Percentiles rank a stretch among this genome's conserved stretches.
Conservation (phyloP, 1,284 basidiomycete genomes). For the Trichosporon sp. region DNA sequence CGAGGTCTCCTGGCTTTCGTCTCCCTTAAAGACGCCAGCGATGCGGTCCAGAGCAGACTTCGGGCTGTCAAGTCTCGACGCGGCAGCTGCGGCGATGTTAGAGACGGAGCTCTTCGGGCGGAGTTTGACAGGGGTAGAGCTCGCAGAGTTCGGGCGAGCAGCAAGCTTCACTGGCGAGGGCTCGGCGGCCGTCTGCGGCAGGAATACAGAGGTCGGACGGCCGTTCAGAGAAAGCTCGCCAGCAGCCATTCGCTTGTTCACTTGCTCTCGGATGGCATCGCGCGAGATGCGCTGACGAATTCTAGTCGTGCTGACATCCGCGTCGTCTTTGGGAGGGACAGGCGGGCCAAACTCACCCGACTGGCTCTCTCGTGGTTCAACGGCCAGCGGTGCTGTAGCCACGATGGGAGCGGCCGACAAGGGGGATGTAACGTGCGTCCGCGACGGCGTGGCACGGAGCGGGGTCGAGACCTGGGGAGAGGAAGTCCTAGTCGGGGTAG, state of each 20-base stretch:
- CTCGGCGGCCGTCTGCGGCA: not conserved
- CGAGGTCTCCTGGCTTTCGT: not conserved
- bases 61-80: constrained; percentile 21
- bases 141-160: constrained; percentile 4
- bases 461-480: constrained; percentile 14
- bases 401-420: not conserved
- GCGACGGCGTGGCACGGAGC: constrained; percentile 1
- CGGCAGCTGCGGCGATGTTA: not conserved
- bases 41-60: constrained; percentile 39
- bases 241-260: constrained; percentile 38
- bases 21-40: not conserved
- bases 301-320: constrained; percentile 20
- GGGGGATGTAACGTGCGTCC: not conserved
- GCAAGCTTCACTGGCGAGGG: not conserved
- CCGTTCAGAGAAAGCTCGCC: constrained; percentile 22
- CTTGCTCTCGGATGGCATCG: constrained; percentile 44
- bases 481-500: constrained; percentile 3
- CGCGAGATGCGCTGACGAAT: constrained; percentile 47
- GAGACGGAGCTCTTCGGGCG: not conserved
- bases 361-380: not conserved
- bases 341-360: constrained; percentile 12
- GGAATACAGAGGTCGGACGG: not conserved
- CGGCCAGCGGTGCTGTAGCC: not conserved
- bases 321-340: not conserved
- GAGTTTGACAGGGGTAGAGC: constrained; percentile 1